Conservation (phyloP, 2,329 filamentous ascomycete species). For the Claviceps africana region DNA sequence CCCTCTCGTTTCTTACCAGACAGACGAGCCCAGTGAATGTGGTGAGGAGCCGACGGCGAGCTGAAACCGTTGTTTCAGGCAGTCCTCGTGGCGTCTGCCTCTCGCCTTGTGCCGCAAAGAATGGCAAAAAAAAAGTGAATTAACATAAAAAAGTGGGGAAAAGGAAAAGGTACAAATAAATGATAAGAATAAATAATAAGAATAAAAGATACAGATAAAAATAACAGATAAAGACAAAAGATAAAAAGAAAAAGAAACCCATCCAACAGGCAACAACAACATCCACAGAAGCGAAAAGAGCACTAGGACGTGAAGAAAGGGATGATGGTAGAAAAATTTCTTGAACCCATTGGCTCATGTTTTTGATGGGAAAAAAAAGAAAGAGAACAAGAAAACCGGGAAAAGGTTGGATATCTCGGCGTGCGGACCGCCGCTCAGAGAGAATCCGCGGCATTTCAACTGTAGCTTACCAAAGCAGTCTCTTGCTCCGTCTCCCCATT, state of each 20-base stretch:
- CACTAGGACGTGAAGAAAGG: background rate
- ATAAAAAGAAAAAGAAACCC: too few relatives aligned
- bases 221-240: too few relatives aligned
- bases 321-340: background rate
- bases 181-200: too few relatives aligned
- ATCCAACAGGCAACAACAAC: background rate
- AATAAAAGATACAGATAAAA: too few relatives aligned
- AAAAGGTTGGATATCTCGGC: background rate
- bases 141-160: too few relatives aligned
- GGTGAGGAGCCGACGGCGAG: background rate
- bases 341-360: background rate
- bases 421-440: background rate
- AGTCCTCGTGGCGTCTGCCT: background rate
- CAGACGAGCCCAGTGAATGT: background rate
- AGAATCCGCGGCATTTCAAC: background rate
- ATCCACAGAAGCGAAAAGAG: background rate
- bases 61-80: background rate
- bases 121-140: too few relatives aligned
- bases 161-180: too few relatives aligned
- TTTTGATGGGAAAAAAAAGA: too few relatives aligned
- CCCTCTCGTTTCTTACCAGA: background rate
- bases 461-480: background rate
- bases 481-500: background rate
- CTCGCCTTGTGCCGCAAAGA: background rate
- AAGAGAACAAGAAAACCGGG: too few relatives aligned